A percentile compares a stretch with the other conserved stretches of the same genome.
Evolutionary conservation across 148 eudicot genomes (phyloP).

Genomic region (Rheum nobile): DNA sequence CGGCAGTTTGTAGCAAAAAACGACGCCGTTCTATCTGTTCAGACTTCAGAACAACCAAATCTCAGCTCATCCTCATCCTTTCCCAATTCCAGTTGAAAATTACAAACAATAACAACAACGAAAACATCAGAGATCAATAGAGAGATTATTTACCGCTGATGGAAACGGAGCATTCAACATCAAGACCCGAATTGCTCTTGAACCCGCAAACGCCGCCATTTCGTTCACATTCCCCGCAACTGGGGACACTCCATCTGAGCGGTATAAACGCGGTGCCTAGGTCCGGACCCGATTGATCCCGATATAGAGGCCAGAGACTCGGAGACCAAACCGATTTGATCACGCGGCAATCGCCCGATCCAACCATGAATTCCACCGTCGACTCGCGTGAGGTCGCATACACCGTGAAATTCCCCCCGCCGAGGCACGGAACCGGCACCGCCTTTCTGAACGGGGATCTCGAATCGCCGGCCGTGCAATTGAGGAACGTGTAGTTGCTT

Average conservation of each 20-base stretch:
- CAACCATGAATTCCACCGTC: background rate
- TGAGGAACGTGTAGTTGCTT: slow-evolving; percentile 21
- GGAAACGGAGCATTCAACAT: slow-evolving; percentile 15
- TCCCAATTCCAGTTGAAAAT: background rate
- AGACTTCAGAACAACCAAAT: background rate
- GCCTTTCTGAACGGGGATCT: background rate
- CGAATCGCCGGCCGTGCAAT: slow-evolving; percentile 21
- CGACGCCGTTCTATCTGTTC: background rate
- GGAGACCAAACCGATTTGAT: slow-evolving; percentile 14
- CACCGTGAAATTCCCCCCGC: slow-evolving; percentile 9
- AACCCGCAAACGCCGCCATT: slow-evolving; percentile 32
- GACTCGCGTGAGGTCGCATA: background rate
- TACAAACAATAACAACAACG: background rate
- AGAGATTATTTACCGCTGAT: slow-evolving; percentile 14
- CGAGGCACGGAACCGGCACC: background rate
- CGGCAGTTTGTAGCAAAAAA: background rate
- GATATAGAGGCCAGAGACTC: slow-evolving; percentile 5
- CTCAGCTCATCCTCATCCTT: background rate
- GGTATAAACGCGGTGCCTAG: slow-evolving; percentile 9
- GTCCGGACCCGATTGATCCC: slow-evolving; percentile 11
- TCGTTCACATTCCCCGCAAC: slow-evolving; percentile 25
- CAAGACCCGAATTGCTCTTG: background rate
- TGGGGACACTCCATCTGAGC: slow-evolving; percentile 27
- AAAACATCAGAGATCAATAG: background rate
- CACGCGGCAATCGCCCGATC: slow-evolving; percentile 9